phyloP scores from a whole-genome alignment of 2,329 filamentous ascomycete species.

The Arthrobotrys pseudoclavata region DNA sequence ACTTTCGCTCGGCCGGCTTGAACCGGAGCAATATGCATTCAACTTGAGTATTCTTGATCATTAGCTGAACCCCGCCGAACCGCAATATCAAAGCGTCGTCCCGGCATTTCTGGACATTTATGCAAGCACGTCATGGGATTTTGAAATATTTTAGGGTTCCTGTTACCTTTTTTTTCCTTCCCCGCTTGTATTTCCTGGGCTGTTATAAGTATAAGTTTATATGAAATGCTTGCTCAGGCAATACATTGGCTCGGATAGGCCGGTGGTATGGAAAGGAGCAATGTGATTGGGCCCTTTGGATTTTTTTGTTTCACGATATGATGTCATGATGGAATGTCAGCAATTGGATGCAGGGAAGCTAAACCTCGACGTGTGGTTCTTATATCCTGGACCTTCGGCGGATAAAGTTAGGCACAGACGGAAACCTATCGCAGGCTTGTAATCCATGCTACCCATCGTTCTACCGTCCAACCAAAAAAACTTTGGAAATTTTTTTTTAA shows the following conservation, averaged over 20 bases:
- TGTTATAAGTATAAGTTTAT: background rate
- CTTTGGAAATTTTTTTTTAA: too few species aligned
- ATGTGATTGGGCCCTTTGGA: slow-evolving; percentile 39
- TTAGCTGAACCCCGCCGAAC: too few species aligned
- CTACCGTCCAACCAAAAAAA: too few species aligned
- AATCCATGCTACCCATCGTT: too few species aligned
- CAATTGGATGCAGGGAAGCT: background rate
- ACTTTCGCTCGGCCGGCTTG: background rate
- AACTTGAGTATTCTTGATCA: background rate
- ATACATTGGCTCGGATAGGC: background rate
- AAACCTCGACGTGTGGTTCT: too few species aligned
- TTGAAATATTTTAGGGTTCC: too few species aligned
- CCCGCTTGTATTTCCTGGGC: too few species aligned
- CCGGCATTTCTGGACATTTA: background rate
- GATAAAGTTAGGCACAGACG: too few species aligned
- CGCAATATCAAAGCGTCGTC: too few species aligned
- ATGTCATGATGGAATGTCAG: slow-evolving; percentile 29
- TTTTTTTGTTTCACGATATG: slow-evolving; percentile 28
- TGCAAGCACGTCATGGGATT: background rate
- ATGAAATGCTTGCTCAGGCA: background rate
- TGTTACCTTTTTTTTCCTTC: too few species aligned
- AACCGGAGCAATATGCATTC: background rate
- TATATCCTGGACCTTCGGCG: too few species aligned
- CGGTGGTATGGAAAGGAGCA: background rate
- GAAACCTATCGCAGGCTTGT: too few species aligned